A percentile compares a stretch with the other conserved stretches of the same genome.
Conservation (phyloP, 2,329 filamentous ascomycete genomes). For the Ascochyta clinopodiicola region DNA sequence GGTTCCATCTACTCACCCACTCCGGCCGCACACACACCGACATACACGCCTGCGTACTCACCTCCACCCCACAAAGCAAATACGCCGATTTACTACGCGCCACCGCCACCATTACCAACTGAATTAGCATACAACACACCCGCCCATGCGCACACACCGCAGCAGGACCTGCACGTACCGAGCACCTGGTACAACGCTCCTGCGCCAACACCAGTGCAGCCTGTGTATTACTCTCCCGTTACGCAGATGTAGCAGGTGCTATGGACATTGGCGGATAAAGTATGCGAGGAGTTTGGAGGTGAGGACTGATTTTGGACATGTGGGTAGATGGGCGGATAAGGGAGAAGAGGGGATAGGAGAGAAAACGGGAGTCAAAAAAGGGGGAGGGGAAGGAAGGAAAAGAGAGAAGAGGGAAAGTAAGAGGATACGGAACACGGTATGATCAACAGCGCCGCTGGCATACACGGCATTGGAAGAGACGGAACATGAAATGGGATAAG, state of each 20-base stretch:
- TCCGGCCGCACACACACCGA: not conserved
- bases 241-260: not conserved
- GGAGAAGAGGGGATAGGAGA: too few relatives aligned
- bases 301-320: not conserved
- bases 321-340: not conserved
- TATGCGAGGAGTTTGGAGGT: too few relatives aligned
- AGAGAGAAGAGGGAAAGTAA: not conserved
- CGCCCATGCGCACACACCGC: not conserved
- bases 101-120: not conserved
- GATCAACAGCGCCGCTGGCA: not conserved
- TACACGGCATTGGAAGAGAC: not conserved
- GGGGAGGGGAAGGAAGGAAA: too few relatives aligned
- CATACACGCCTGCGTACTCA: not conserved
- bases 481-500: too few relatives aligned
- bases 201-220: not conserved
- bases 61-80: not conserved
- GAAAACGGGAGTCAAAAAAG: too few relatives aligned
- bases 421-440: not conserved
- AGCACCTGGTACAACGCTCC: not conserved
- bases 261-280: not conserved
- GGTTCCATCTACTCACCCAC: not conserved
- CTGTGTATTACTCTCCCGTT: not conserved
- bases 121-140: not conserved
- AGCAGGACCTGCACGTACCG: not conserved
- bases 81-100: not conserved